A percentile compares a stretch with the other conserved stretches of the same genome.
Conservation (phyloP, 257 asterid genomes). For the Apocynum venetum region DNA sequence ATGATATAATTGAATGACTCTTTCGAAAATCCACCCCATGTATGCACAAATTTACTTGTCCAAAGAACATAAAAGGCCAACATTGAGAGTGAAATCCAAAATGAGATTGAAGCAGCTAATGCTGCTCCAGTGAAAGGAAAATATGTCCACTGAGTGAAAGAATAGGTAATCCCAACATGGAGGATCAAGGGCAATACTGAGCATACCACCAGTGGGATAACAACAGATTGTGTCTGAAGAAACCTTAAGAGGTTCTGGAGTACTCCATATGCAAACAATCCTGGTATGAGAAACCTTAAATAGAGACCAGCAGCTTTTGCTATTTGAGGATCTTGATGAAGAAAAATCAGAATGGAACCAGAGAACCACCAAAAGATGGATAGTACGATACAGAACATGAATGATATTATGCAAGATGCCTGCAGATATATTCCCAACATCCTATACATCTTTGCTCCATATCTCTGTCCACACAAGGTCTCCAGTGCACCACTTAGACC, state of each 20-base stretch:
- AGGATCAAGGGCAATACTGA: conserved; percentile 42
- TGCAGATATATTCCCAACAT: conserved; percentile 66
- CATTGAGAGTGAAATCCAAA: conserved; percentile 54
- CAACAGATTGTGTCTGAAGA: conserved; percentile 61
- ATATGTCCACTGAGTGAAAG: conserved; percentile 38
- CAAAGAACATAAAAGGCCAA: conserved; percentile 35
- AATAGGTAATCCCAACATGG: conserved; percentile 51
- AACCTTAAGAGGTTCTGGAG: conserved; percentile 61
- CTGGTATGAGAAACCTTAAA: conserved; percentile 59
- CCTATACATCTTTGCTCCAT: conserved; percentile 54
- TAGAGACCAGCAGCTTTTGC: conserved; percentile 51
- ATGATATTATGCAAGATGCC: conserved; percentile 56
- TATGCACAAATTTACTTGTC: conserved; percentile 32
- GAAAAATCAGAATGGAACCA: conserved; percentile 30
- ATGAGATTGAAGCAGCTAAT: conserved; percentile 54
- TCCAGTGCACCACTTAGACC: conserved; percentile 87
- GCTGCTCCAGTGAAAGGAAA: conserved; percentile 58
- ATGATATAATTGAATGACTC: conserved; percentile 33
- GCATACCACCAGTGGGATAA: conserved; percentile 51
- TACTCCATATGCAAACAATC: conserved; percentile 59
- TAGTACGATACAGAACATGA: conserved; percentile 27
- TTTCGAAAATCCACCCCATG: conserved; percentile 51
- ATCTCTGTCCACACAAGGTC: conserved; percentile 84
- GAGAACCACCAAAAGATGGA: conserved; percentile 67
- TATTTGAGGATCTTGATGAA: conserved; percentile 58